Base-by-base conservation (phyloP, 768 basidiomycete genomes). In the Dioszegia crocea region DNA sequence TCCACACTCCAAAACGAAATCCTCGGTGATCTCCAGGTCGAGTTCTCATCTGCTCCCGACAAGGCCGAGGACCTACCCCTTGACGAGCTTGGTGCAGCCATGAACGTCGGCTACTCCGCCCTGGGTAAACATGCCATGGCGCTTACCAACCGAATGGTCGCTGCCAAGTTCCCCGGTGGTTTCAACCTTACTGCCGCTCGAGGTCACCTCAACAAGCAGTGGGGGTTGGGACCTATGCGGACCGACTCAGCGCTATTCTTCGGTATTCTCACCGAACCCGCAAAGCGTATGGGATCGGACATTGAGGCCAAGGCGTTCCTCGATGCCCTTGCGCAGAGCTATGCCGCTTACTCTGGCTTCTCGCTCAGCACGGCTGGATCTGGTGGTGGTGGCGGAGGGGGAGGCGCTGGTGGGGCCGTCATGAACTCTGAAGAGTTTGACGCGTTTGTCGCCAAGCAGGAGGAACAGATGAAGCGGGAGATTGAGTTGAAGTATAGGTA, bases 1-100 rank as follows among this genome's bases (percentile, higher is more conserved):
- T 98, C 94, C 17, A 99, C 96, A 0, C 81, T 99, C 59, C 96
- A 98, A 79, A 99, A 99, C 76, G 96, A 99, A 77, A 97, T 99
- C 62, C 80, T 99, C 43, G 96, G 96, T 46, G 96, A 98, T 74
- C 82, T 99, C 38, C 92, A 96, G 73, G 84, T 90, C 68, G 96
- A 99, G 76, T 99, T 99, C 76, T 70, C 86, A 3, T 89, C 90
- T 8, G 91, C 94, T 1, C 96, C 96, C 0, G 96, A 99, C 81
- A 99, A 98, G 81, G 92, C 89, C 10, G 96, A 99, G 77, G 96
- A 99, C 70, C 83, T 99, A 40, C 88, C 96, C 33, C 84, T 99
- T 49, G 92, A 97, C 67, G 96, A 99, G 74, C 85, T 99, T 10
- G 96, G 92, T 40, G 83, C 91, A 27, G 86, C 89, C 16, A 80